phyloP scores from a whole-genome alignment of 2,329 filamentous ascomycete species.

The Stemphylium beticola region DNA sequence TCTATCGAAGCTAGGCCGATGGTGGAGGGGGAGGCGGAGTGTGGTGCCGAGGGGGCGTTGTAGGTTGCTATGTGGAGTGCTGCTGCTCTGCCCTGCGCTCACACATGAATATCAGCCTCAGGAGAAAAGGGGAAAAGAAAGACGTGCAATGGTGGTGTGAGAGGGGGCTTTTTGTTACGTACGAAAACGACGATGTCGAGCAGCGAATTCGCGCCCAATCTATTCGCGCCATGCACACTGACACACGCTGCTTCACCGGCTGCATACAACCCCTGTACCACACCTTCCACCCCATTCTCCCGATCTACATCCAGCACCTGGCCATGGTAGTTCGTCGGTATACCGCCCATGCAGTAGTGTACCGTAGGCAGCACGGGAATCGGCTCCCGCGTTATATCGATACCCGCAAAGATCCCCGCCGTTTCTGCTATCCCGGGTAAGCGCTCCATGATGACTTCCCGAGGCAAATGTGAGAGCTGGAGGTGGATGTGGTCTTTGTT shows the following conservation, averaged over 20 bases:
- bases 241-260: conserved; percentile 58
- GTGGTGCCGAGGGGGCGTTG: conserved; percentile 47
- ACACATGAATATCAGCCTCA: neutral
- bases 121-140: neutral
- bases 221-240: conserved; percentile 57
- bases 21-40: conserved; percentile 41
- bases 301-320: conserved; percentile 52
- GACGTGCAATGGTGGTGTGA: too few relatives aligned
- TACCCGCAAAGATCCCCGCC: conserved; percentile 57
- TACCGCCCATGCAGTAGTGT: conserved; percentile 60
- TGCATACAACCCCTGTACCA: conserved; percentile 56
- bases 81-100: conserved; percentile 50
- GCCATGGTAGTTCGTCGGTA: conserved; percentile 58
- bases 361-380: conserved; percentile 60
- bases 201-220: conserved; percentile 57
- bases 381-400: conserved; percentile 57
- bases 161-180: too few relatives aligned
- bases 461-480: conserved; percentile 56
- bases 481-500: conserved; percentile 58
- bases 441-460: conserved; percentile 55
- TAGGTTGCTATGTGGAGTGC: conserved; percentile 52
- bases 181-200: conserved; percentile 59
- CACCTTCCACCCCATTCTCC: conserved; percentile 45
- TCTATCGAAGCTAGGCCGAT: conserved; percentile 47
- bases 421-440: conserved; percentile 60